Evolutionary conservation across 2,329 filamentous ascomycete genomes (phyloP), one percentile per base, ranked within the genome.

Genomic region (Emergomyces africanus): DNA sequence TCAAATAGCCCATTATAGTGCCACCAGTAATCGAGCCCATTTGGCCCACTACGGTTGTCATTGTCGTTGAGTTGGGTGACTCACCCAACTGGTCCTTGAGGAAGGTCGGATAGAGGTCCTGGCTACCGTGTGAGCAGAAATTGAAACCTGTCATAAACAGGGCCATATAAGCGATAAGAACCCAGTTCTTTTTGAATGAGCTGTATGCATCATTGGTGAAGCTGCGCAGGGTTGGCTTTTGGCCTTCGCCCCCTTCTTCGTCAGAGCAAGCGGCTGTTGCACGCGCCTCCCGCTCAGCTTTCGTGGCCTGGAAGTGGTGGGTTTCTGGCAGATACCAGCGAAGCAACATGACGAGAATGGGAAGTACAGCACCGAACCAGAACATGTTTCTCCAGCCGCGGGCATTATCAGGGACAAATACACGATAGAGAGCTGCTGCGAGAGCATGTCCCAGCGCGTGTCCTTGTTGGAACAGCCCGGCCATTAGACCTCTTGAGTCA

Each of bases 131-230:
- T 20, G 85, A 88, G 72, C 74, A 59, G 48, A 57, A 95, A 74
- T 95, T 95, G 78, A 95, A 94, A 3, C 89, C 89, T 1, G 89
- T 86, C 89, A 95, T 95, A 44, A 95, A 78, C 23, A 95, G 77
- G 6, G 95, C 88, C 60, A 95, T 78, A 73, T 96, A 96, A 41
- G 84, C 76, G 59, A 96, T 77, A 2, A 95, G 73, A 18, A 63
- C 51, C 62, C 60, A 63, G 37, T 63, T 58, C 3, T 51, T n/a
- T 33, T 56, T 56, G 6, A 62, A 41, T n/a, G 25, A 57, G 3
- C 54, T 28, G 1, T n/a, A 30, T 41, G 48, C 61, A 12, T 61
- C 62, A 58, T 5, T 44, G 57, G 48, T 54, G 61, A n/a, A 62
- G 23, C 18, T 53, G 44, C 15, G 33, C 56, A 20, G 54, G 39